Base-by-base conservation (phyloP, 169 alveolate genomes). In the Prorocentrum cordatum region DNA sequence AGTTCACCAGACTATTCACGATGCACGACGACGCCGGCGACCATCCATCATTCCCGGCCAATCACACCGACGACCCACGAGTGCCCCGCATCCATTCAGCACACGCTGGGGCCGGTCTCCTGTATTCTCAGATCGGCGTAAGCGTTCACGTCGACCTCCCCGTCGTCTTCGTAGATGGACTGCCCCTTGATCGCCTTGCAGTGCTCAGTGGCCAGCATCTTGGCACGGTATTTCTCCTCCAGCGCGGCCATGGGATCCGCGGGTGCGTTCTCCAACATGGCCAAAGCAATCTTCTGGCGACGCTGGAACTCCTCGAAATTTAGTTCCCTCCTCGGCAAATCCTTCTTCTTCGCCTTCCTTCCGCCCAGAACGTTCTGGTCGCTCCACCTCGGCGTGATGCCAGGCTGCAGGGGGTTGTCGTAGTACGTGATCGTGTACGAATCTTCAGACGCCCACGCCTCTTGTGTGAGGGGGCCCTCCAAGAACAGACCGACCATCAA, bases 381-480 rank as follows among this genome's bases (percentile, higher is more conserved):
- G 62, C 83, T 70, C 83, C 83, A 70, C 9, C 83, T 39, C 12
- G 83, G 83, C 2, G 50, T 22, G 36, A 70, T 70, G 61, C 83
- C 83, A 6, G 83, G 83, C 54, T 70, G 83, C 31, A 70, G 58
- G 2, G 83, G 83, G 31, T 70, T 70, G 38, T 70, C 83, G 58
- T 70, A 70, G 47, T 47, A 47, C 68, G 83, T 70, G 83, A 70
- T 70, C 31, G 83, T 70, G 39, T 70, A 70, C 42, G 83, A 70
- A 9, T 27, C 39, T 16, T 70, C 83, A 6, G 83, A 70, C 38
- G 38, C 83, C 9, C 38, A 70, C 64, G 27, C 83, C 18, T 68
- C 61, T 32, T 66, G 75, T 18, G 54, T 31, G 26, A 32, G 42
- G 75, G 20, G n/a, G 75, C 29, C 32, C 29, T 31, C 42, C 14